phyloP scores from a whole-genome alignment of 2,329 filamentous ascomycete species.

The Chaetothyriales sp. region DNA sequence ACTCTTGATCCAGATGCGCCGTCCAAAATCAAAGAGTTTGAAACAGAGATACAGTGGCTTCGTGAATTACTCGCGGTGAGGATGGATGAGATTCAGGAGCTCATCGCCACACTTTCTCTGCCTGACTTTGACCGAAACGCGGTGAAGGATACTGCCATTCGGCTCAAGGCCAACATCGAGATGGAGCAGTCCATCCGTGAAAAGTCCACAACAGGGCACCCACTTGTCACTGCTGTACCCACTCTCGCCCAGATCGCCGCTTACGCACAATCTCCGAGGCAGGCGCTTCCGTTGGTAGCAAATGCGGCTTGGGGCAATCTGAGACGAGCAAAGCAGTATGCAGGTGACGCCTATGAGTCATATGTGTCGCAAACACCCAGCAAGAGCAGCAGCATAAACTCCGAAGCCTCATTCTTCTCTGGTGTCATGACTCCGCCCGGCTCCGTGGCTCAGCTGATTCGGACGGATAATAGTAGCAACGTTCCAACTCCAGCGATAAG shows the following conservation, averaged over 20 bases:
- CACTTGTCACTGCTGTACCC: conserved; percentile 49
- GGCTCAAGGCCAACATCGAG: conserved; percentile 83
- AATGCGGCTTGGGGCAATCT: conserved; percentile 97
- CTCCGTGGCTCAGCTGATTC: conserved; percentile 51
- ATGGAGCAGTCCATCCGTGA: conserved; percentile 98
- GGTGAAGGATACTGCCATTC: conserved; percentile 81
- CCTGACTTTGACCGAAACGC: conserved; percentile 63
- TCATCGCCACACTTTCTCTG: conserved; percentile 64
- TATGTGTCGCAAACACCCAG: conserved; percentile 40
- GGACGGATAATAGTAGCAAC: conserved; percentile 23
- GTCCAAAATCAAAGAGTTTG: conserved; percentile 73
- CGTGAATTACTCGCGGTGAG: conserved; percentile 84
- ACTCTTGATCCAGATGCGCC: conserved; percentile 63
- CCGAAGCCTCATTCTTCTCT: conserved; percentile 47
- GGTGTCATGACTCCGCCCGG: conserved; percentile 84
- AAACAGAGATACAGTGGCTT: conserved; percentile 89
- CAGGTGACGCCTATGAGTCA: conserved; percentile 27
- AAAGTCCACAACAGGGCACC: conserved; percentile 50
- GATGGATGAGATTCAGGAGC: conserved; percentile 81
- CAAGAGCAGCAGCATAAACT: conserved; percentile 35
- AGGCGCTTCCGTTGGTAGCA: conserved; percentile 64
- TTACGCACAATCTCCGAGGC: conserved; percentile 58
- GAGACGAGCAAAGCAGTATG: conserved; percentile 54
- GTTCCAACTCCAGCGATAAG: conserved; percentile 21
- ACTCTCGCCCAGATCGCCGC: conserved; percentile 65